Evolutionary conservation across 495 filamentous ascomycete genomes (phyloP).

Genomic region (Hypoxylon intermedium): DNA sequence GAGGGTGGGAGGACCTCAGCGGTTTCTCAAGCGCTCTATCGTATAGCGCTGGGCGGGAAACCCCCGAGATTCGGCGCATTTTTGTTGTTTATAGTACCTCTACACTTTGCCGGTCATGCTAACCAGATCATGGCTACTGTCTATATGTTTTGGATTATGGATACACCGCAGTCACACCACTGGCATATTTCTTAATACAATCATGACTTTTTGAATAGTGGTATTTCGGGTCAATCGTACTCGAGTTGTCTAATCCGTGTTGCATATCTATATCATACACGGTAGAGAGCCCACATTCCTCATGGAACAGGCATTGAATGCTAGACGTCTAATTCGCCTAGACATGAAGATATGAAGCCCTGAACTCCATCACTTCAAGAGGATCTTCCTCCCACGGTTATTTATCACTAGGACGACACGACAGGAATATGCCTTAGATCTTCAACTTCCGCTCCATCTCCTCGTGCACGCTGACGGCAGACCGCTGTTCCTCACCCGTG

Average conservation of each 20-base stretch:
- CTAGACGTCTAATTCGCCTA: not conserved
- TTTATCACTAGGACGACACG: not conserved
- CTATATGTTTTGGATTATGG: conserved; percentile 16
- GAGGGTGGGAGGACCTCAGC: conserved; percentile 10
- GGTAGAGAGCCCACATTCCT: not conserved
- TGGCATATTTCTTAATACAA: not conserved
- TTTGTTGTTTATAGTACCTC: conserved; percentile 33
- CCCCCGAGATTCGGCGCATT: conserved; percentile 26
- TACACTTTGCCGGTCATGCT: conserved; percentile 18
- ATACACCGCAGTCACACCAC: conserved; percentile 7
- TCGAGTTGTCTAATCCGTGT: conserved; percentile 7
- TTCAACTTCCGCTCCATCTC: conserved; percentile 91
- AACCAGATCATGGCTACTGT: conserved; percentile 18
- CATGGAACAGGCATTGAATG: not conserved
- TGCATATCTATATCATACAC: conserved; percentile 1
- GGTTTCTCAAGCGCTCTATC: conserved; percentile 7
- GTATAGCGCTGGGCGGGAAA: conserved; percentile 15
- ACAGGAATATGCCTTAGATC: conserved; percentile 41
- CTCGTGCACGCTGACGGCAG: conserved; percentile 75
- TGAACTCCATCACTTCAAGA: no score
- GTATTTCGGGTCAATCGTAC: not conserved
- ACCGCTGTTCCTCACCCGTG: conserved; percentile 71
- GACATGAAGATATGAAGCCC: no score
- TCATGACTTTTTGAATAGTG: not conserved
- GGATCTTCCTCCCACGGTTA: no score